Evolutionary conservation across 331 rosid species (phyloP), one percentile per base, ranked within the genome.

Genomic region (Phaseolus coccineus): DNA sequence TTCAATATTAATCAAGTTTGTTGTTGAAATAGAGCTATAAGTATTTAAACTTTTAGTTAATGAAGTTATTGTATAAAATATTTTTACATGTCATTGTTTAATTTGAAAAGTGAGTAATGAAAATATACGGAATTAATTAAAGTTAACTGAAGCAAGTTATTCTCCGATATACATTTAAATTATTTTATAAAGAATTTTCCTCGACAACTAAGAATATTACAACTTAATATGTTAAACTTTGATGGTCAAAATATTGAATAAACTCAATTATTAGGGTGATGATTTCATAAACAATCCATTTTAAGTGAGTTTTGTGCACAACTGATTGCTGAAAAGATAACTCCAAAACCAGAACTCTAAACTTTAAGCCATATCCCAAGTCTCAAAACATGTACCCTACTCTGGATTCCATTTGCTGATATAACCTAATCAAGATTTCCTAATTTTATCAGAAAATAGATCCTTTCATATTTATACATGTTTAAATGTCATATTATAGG

Each of bases 211-310:
- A 35, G 42, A 37, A 37, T 37, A 33, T 7, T 15, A 59, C 5
- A 28, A 8, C 25, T 3, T 30, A 63, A 8, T 28, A 58, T 25
- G 55, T 69, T 75, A n/a, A 59, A 48, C 33, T 76, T 66, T 8
- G 73, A 69, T 62, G 62, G 78, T 81, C 81, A 69, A 82, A 62
- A 44, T 82, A 35, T 65, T 31, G 78, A 82, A 69, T 37, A 77
- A 82, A 33, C 76, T 33, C 80, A 62, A 77, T 82, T 63, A 77
- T 71, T 44, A 40, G 65, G 14, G 57, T 7, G 79, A 64, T 77
- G 40, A 71, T 72, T 77, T 71, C 64, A 71, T 77, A 53, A 77
- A 70, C 75, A 14, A 52, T 63, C 69, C 28, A 65, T 65, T 69
- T 69, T 12, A 57, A 69, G 77, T 12, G 46, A 55, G 28, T 69